Evolutionary conservation across 2,329 filamentous ascomycete genomes (phyloP).

Genomic region (Rasamsonia emersonii): DNA sequence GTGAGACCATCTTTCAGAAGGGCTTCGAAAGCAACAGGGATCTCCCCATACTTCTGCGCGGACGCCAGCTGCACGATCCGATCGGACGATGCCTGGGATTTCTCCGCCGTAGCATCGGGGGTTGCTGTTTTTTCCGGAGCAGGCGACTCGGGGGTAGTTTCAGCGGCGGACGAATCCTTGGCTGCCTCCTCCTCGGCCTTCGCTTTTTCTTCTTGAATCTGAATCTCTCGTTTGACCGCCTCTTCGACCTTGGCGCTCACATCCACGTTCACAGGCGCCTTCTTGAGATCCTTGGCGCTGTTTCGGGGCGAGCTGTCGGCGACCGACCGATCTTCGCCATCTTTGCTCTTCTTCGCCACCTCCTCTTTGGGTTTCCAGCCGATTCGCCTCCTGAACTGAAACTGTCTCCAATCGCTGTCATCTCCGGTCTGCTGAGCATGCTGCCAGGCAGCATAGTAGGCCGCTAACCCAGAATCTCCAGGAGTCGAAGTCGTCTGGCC

Average conservation of each 20-base stretch:
- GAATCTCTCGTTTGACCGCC: slow-evolving; percentile 70
- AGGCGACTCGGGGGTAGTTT: slow-evolving; percentile 14
- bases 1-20: slow-evolving; percentile 76
- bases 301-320: slow-evolving; percentile 34
- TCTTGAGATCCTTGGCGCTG: slow-evolving; percentile 49
- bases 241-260: slow-evolving; percentile 74
- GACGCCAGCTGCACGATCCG: slow-evolving; percentile 68
- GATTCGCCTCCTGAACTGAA: slow-evolving; percentile 78
- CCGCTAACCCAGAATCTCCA: slow-evolving; percentile 64
- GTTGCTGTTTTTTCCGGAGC: slow-evolving; percentile 31
- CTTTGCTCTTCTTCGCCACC: slow-evolving; percentile 23
- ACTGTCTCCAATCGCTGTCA: slow-evolving; percentile 83
- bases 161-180: slow-evolving; percentile 17
- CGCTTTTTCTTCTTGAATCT: slow-evolving; percentile 47
- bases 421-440: slow-evolving; percentile 60
- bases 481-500: slow-evolving; percentile 51
- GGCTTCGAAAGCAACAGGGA: slow-evolving; percentile 81
- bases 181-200: slow-evolving; percentile 28
- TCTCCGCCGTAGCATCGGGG: slow-evolving; percentile 45
- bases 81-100: slow-evolving; percentile 63
- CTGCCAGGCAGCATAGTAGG: slow-evolving; percentile 86
- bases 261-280: slow-evolving; percentile 40
- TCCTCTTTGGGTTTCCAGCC: slow-evolving; percentile 65
- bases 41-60: slow-evolving; percentile 69
- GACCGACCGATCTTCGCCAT: slow-evolving; percentile 13